Conservation (phyloP, 345 rosid genomes). For the Cochlearia excelsa region DNA sequence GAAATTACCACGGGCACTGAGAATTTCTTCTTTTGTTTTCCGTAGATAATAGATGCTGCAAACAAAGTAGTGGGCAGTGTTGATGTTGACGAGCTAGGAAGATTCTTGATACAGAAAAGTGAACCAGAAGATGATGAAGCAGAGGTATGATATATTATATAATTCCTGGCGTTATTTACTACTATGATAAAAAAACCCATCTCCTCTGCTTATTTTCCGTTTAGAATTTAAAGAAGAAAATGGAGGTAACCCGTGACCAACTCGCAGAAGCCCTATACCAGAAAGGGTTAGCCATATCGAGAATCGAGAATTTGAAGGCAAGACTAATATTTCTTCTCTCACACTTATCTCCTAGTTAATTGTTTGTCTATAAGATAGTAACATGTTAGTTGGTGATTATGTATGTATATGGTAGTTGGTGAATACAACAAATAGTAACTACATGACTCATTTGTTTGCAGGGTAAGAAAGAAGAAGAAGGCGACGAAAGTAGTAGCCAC, state of each 20-base stretch:
- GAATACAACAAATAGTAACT: too few relatives aligned
- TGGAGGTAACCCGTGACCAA: conserved; percentile 83
- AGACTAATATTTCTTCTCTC: background rate
- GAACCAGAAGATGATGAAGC: conserved; percentile 94
- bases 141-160: conserved; percentile 49
- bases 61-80: conserved; percentile 73
- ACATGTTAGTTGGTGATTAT: background rate
- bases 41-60: conserved; percentile 73
- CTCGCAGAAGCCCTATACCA: conserved; percentile 81
- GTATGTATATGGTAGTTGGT: too few relatives aligned
- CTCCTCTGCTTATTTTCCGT: background rate
- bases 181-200: background rate
- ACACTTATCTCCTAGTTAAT: conserved; percentile 18
- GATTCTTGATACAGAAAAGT: conserved; percentile 56
- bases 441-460: conserved; percentile 35
- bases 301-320: conserved; percentile 63
- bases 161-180: background rate
- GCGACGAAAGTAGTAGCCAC: conserved; percentile 41
- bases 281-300: conserved; percentile 76
- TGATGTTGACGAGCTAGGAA: conserved; percentile 73
- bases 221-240: conserved; percentile 65
- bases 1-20: background rate
- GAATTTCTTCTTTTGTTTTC: conserved; percentile 23
- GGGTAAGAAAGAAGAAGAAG: conserved; percentile 47
- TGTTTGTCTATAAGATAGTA: conserved; percentile 9